Evolutionary conservation across 1,284 basidiomycete species (phyloP), one percentile per base, ranked within the genome.

Genomic region (Ustilago vetiveriae): DNA sequence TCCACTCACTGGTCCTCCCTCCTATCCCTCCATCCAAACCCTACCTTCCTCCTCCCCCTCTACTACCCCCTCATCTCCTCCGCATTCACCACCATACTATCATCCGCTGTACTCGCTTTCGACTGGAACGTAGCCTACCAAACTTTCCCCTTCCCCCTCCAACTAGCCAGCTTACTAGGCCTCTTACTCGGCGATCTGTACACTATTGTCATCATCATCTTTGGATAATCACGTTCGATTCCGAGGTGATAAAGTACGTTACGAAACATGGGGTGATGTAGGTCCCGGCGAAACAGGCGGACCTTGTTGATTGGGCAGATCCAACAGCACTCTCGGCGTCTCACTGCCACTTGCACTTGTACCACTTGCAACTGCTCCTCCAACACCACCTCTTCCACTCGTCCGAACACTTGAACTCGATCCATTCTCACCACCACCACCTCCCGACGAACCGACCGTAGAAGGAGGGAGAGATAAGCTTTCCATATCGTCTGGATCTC

Each of bases 61-160:
- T 64, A 43, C 43, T 55, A 56, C 41, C 66, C 59, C 1, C 35
- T 29, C 23, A 21, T 70, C 23, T 19, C 27, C 33, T 24, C 23
- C 24, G 0, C 38, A 6, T 14, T 30, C 0, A 21, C 17, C 9
- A 63, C 66, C 2, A 3, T 69, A 4, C 16, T 36, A 0, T 26
- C 26, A 9, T 37, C 55, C 3, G 43, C 59, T 14, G 17, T 40
- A 1, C 30, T 63, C 17, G 57, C 56, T 0, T 48, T 70, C 17
- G 67, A 70, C 38, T 65, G 60, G 53, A 30, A 51, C 27, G 23
- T 24, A 19, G 5, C 36, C 10, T 70, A 40, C 19, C 67, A 70
- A 30, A 70, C 60, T 33, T 70, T 56, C 50, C 67, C 67, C 5
- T 60, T 60, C 43, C 67, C 67, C 6, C 24, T 56, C 14, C 32